Base-by-base conservation (phyloP, 768 basidiomycete genomes). In the Leucosporidium scottii region DNA sequence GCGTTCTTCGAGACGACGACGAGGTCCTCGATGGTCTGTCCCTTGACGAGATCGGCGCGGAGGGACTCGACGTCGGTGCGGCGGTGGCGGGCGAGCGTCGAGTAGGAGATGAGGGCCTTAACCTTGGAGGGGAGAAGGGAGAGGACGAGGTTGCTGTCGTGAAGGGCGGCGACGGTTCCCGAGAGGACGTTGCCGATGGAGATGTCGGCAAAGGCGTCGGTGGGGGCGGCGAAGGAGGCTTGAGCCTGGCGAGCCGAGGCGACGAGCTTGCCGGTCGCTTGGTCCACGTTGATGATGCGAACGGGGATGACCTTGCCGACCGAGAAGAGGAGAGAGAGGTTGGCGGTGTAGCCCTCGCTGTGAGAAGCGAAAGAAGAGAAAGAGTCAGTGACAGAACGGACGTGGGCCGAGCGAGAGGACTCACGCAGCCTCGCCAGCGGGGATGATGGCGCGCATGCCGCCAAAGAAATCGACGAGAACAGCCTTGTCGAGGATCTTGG, bases 391-490 rank as follows among this genome's bases (percentile, higher is more conserved):
- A 30, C 44, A 20, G 27, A 23, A 49, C 36, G 15, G n/a, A 36
- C 3, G 23, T 10, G 34, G 10, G 34, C 10, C 34, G 34, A 34
- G 34, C 34, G 34, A 34, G 50, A 51, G 25, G 9, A 56, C 65
- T 36, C 56, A 67, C 91, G 87, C 89, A 17, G 87, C 85, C 81
- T 98, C 96, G 61, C 83, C 85, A 13, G 83, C 78, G 5, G 92
- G 89, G 3, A 99, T 83, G 51, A 87, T 80, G 1, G 90, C 96
- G 74, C 89, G 87, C 65, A 93, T 72, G 62, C 89, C 88, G 69
- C 92, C 93, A 77, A 88, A 99, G 73, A 96, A 90, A 75, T 96
- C 93, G 34, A 97, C 86, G 71, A 91, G 80, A 56, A 93, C 79
- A 68, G 86, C 82, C 75, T 87, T 93, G 21, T 90, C 88, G 44